Evolutionary conservation across 2,329 filamentous ascomycete genomes (phyloP), one percentile per base, ranked within the genome.

Genomic region (Sporothrix mexicana): DNA sequence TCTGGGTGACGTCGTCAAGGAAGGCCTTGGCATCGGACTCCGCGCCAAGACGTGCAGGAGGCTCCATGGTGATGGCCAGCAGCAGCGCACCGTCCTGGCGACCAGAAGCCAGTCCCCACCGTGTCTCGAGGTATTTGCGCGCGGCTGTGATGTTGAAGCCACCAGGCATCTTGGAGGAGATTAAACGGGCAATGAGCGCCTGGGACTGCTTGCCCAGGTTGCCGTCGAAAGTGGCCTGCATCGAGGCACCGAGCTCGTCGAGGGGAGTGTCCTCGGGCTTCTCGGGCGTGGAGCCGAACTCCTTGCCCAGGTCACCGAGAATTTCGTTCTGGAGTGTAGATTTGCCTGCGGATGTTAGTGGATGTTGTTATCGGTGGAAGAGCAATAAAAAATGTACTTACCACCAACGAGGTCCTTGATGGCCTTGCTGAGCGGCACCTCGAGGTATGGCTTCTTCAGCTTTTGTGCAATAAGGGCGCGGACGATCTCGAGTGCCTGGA

Each of bases 301-400:
- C 96, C 83, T 98, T 99, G 81, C 95, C 95, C 76, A 99, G 85
- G 81, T 99, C 96, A 84, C 96, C 96, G 43, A 99, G 90, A 77
- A 99, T 98, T 83, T 99, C 96, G 82, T 99, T 99, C 81, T 99
- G 96, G 30, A 99, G 90, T 8, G 96, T 99, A 2, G 96, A 98
- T 87, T 99, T 99, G 80, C 95, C 95, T 97, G 78, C 2, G 8
- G 10, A 9, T 4, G 71, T 53, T 47, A 72, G 64, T 36, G 13
- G 2, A 20, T 25, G 9, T 2, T 9, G n/a, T 20, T 20, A 4
- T 30, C 62, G n/a, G n/a, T n/a, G n/a, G n/a, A n/a, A 67, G 5
- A 15, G 1, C 7, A 36, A 41, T 47, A 47, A 8, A 51, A 13
- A 17, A 17, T 6, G 13, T n/a, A 85, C 93, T 84, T 85, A 97